These are phyloP conservation scores for Peniophora sp. DNA, from an alignment of 1,284 basidiomycete species.

Conservation along the genomic window DNA sequence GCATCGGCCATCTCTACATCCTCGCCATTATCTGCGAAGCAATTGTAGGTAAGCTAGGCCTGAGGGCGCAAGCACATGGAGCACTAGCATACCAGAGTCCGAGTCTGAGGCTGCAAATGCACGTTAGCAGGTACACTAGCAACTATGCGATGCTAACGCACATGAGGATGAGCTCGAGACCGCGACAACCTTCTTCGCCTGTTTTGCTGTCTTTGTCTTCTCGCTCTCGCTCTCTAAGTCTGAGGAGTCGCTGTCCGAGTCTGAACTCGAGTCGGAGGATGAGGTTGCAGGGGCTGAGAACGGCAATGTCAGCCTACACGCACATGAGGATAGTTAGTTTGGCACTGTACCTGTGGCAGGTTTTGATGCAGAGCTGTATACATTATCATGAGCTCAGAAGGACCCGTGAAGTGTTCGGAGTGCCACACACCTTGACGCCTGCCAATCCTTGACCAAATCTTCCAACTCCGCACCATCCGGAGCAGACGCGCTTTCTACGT, in stretches of 20 bases:
- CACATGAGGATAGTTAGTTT: too few relatives aligned
- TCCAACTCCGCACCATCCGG: constrained; percentile 48
- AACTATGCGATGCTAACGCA: too few relatives aligned
- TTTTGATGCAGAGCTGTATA: too few relatives aligned
- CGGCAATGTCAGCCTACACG: neutral
- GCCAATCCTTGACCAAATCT: constrained; percentile 58
- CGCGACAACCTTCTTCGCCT: neutral
- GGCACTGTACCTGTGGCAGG: too few relatives aligned
- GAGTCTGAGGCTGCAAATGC: neutral
- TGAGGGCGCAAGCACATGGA: too few relatives aligned
- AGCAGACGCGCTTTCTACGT: constrained; percentile 44
- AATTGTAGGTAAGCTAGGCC: neutral
- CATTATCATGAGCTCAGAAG: too few relatives aligned
- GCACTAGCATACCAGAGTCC: neutral
- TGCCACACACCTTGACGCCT: constrained; percentile 10
- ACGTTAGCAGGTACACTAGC: too few relatives aligned
- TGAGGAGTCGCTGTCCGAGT: constrained; percentile 8
- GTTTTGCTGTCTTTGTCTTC: constrained; percentile 2
- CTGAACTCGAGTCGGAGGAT: neutral
- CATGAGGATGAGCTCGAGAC: too few relatives aligned
- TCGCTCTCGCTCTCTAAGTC: constrained; percentile 1
- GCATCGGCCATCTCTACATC: neutral
- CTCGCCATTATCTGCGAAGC: neutral
- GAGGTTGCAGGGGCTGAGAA: neutral
- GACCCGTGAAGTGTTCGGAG: neutral